These are phyloP conservation scores for Didymella pinodella DNA, from an alignment of 2,329 filamentous ascomycete genomes.

Conservation along the genomic window DNA sequence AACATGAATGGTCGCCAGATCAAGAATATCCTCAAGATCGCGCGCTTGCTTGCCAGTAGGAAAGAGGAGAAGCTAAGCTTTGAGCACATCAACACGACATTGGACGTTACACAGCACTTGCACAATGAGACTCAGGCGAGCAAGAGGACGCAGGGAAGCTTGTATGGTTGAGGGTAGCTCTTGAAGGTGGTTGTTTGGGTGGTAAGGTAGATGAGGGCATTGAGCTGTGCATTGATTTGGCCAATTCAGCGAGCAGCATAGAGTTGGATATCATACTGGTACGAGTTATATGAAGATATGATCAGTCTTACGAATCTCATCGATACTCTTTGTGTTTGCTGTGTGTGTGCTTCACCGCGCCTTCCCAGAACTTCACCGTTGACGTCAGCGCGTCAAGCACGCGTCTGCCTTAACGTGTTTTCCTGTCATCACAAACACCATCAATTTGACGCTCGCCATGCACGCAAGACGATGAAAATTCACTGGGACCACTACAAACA, in stretches of 20 bases:
- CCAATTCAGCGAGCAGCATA: neutral
- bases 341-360: neutral
- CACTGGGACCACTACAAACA: neutral
- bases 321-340: neutral
- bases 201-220: neutral
- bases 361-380: neutral
- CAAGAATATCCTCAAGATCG: slow-evolving; percentile 55
- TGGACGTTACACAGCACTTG: slow-evolving; percentile 52
- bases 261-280: neutral
- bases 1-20: slow-evolving; percentile 62
- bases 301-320: neutral
- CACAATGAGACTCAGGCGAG: slow-evolving; percentile 49
- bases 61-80: slow-evolving; percentile 38
- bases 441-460: neutral
- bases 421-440: neutral
- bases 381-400: neutral
- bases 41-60: slow-evolving; percentile 36
- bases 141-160: slow-evolving; percentile 38
- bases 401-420: neutral
- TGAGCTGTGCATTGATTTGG: neutral
- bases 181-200: neutral
- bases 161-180: slow-evolving; percentile 34
- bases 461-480: neutral
- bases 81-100: slow-evolving; percentile 45
- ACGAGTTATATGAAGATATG: neutral